Evolutionary conservation across 78 protist species (phyloP), one percentile per base, ranked within the genome.

Genomic region (Dictyostelium purpureum): DNA sequence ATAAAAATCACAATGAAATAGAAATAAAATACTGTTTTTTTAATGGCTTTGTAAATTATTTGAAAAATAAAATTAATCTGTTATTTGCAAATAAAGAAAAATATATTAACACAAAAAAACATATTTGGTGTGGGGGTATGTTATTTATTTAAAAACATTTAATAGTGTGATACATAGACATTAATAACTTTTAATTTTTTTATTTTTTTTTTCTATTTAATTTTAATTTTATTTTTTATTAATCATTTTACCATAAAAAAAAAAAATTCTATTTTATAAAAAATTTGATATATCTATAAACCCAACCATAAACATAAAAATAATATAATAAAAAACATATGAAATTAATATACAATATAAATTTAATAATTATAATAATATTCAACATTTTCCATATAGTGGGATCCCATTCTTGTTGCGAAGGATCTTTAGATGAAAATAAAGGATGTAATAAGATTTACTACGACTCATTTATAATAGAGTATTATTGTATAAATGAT

Each of bases 401-500:
- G 11, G 0, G 6, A 56, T 31, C 75, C 31, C 31, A 38, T 37
- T 18, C 31, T 37, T 66, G 75, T 66, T 66, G 75, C 5, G 12
- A 38, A 66, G 75, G 47, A 5, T 47, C 75, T 4, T 4, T 66
- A 66, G 16, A 66, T 66, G 28, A 37, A 21, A 66, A 66, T 66
- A 19, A 14, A 35, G 37, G 37, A 66, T 66, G 75, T 66, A 35
- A 12, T 18, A 31, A 66, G 4, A 10, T 37, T 18, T 66, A 35
- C 10, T 37, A 66, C 7, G 75, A 66, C 21, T 19, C 16, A 14
- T 66, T 66, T 66, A 24, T 66, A 1, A 9, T 66, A 66, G 47
- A 37, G 9, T 66, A 37, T 66, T 24, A 66, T 21, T 66, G 75
- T 66, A 66, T 66, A 66, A 66, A 59, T 59, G 37, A 59, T 26